A percentile compares a stretch with the other conserved stretches of the same genome.
phyloP scores from a whole-genome alignment of 371 early-diverging fungal species.

The Funneliformis caledonium region DNA sequence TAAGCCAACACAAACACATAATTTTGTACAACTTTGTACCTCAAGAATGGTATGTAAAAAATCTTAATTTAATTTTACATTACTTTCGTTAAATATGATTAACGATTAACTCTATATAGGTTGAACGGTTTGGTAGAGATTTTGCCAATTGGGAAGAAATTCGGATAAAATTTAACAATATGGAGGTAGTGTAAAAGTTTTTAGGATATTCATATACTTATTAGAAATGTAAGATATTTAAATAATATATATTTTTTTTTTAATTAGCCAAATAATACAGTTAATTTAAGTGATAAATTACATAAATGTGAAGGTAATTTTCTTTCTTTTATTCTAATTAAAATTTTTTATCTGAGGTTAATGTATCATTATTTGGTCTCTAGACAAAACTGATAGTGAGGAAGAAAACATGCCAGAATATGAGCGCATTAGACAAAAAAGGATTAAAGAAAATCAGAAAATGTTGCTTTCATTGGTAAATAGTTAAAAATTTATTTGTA shows the following conservation, averaged over 20 bases:
- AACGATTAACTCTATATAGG: slow-evolving; percentile 30
- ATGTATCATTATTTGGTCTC: not conserved
- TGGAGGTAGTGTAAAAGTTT: slow-evolving; percentile 38
- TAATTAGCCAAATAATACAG: not conserved
- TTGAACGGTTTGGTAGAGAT: slow-evolving; percentile 85
- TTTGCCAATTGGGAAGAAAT: slow-evolving; percentile 80
- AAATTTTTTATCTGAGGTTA: not conserved
- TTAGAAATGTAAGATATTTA: too few species aligned
- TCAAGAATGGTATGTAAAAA: slow-evolving; percentile 70
- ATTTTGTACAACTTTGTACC: slow-evolving; percentile 69
- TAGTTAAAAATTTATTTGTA: not conserved
- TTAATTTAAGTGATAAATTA: not conserved
- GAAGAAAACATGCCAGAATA: slow-evolving; percentile 59
- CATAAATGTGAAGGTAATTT: not conserved
- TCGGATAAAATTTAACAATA: slow-evolving; percentile 51
- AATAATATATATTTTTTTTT: not conserved
- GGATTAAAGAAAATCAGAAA: slow-evolving; percentile 71
- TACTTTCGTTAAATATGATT: not conserved
- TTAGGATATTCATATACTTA: not conserved
- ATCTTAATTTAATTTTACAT: not conserved
- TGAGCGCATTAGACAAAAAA: slow-evolving; percentile 62
- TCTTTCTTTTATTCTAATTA: not conserved
- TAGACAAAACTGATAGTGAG: slow-evolving; percentile 43
- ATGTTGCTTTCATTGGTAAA: slow-evolving; percentile 66
- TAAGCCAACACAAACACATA: slow-evolving; percentile 55